Conservation (phyloP, 2,329 filamentous ascomycete genomes). For the Nemania sp. region DNA sequence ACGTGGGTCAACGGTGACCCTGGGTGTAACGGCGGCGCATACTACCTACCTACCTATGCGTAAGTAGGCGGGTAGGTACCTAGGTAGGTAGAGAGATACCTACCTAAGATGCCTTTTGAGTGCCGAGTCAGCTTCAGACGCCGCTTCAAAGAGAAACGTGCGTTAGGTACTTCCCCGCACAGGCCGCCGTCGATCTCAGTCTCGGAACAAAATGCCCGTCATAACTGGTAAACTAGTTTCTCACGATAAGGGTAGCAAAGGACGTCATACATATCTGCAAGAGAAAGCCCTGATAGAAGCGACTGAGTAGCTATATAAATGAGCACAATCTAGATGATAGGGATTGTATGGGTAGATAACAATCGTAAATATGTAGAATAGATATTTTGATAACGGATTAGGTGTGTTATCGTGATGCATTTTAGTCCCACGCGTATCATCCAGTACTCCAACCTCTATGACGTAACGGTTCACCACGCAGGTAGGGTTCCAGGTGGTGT, state of each 20-base stretch:
- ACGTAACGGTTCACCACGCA: background rate
- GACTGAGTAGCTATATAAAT: background rate
- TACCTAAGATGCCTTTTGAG: background rate
- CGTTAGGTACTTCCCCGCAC: background rate
- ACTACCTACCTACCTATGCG: background rate
- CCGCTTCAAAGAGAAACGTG: background rate
- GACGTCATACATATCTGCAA: no score
- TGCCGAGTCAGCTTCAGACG: constrained; percentile 3
- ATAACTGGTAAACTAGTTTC: background rate
- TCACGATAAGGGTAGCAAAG: background rate
- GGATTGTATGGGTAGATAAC: background rate
- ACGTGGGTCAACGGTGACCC: constrained; percentile 4
- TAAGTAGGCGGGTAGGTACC: constrained; percentile 4
- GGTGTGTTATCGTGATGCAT: background rate
- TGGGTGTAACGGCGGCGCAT: constrained; percentile 1
- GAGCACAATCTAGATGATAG: background rate
- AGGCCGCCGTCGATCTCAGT: background rate
- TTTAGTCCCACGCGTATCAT: background rate
- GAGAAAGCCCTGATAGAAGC: background rate
- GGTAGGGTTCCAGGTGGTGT: no score
- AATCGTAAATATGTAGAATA: no score
- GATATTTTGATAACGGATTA: background rate
- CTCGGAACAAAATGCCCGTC: constrained; percentile 28
- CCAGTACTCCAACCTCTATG: background rate
- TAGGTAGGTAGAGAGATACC: no score